Evolutionary conservation across 2,329 filamentous ascomycete genomes (phyloP).

Genomic region (Dothistroma septosporum): DNA sequence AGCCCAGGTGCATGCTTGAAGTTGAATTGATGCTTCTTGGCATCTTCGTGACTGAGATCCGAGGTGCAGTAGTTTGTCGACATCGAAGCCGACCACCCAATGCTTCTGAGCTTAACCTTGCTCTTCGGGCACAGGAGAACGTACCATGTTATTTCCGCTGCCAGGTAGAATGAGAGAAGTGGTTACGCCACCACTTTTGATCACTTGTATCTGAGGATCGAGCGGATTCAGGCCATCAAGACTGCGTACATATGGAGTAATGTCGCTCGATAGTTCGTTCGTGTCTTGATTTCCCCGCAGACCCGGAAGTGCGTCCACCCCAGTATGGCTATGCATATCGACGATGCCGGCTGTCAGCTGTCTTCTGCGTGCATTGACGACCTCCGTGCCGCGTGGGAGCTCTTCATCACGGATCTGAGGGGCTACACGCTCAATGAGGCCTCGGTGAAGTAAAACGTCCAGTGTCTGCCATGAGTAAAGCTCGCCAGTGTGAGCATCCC

Average conservation of each 20-base stretch:
- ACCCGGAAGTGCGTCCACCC: constrained; percentile 55
- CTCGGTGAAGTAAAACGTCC: constrained; percentile 60
- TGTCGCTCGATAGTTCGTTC: constrained; percentile 61
- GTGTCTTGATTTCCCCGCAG: constrained; percentile 54
- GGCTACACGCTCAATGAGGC: constrained; percentile 56
- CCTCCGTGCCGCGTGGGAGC: constrained; percentile 47
- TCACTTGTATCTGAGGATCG: constrained; percentile 63
- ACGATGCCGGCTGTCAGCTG: constrained; percentile 64
- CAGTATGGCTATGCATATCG: constrained; percentile 68
- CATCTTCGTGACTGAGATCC: too few species aligned
- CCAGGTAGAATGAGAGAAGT: constrained; percentile 64
- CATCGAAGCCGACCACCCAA: too few species aligned
- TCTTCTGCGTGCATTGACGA: constrained; percentile 58
- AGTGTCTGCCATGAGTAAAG: constrained; percentile 58
- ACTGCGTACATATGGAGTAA: constrained; percentile 64
- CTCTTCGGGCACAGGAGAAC: neutral
- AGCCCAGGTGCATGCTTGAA: too few species aligned
- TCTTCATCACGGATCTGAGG: constrained; percentile 41
- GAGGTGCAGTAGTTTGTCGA: too few species aligned
- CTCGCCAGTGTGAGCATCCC: constrained; percentile 55
- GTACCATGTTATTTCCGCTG: constrained; percentile 60
- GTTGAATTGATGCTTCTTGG: too few species aligned
- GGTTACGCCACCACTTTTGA: constrained; percentile 70
- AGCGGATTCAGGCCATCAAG: constrained; percentile 62
- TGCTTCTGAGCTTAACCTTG: neutral